phyloP scores from a whole-genome alignment of 148 eudicot genomes.

The Pharnaceum exiguum region DNA sequence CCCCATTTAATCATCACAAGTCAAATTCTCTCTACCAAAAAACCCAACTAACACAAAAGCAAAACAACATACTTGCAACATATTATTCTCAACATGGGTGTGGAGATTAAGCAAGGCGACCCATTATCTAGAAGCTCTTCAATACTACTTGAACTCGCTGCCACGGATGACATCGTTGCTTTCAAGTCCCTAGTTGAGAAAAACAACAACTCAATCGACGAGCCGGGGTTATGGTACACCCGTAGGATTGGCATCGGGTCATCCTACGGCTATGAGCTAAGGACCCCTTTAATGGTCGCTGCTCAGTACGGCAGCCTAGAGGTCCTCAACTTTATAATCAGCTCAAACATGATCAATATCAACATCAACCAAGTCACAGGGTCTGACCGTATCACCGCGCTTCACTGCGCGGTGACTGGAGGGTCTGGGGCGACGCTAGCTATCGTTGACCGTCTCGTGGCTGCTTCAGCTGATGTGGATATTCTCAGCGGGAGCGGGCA shows the following conservation, averaged over 20 bases:
- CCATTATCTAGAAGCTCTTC: conserved; percentile 18
- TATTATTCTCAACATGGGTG: conserved; percentile 13
- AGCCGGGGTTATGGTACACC: conserved; percentile 60
- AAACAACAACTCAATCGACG: conserved; percentile 32
- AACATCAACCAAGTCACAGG: conserved; percentile 62
- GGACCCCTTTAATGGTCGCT: conserved; percentile 89
- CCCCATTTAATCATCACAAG: conserved; percentile 3
- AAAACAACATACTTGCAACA: neutral
- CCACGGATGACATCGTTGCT: conserved; percentile 46
- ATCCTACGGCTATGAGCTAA: conserved; percentile 53
- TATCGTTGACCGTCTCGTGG: conserved; percentile 42
- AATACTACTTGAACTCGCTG: conserved; percentile 68
- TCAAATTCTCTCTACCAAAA: neutral
- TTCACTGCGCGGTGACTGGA: conserved; percentile 84
- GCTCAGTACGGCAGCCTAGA: conserved; percentile 57
- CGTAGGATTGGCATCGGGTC: conserved; percentile 67
- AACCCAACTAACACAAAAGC: too few relatives aligned
- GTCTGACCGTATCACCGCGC: conserved; percentile 68
- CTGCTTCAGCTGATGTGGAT: conserved; percentile 44
- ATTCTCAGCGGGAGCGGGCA: conserved; percentile 51
- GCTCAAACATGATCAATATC: conserved; percentile 22
- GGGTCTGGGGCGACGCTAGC: conserved; percentile 38
- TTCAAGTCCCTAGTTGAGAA: conserved; percentile 54
- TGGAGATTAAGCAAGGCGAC: conserved; percentile 26
- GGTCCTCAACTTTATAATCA: conserved; percentile 48